Base-by-base conservation (phyloP, 768 basidiomycete genomes). In the Nidularia pulvinata region DNA sequence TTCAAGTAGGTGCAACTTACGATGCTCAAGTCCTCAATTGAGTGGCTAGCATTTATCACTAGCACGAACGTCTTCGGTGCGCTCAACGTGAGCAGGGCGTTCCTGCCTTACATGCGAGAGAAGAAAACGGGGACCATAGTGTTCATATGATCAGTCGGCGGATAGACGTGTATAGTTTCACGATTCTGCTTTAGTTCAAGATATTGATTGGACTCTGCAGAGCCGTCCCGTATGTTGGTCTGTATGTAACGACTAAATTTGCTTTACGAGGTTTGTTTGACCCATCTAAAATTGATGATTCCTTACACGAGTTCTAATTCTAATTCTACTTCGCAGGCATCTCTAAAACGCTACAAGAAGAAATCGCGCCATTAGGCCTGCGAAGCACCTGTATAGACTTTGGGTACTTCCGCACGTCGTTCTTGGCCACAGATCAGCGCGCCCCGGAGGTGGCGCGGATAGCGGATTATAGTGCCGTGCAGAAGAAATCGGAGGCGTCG, bases 71-170 rank as follows among this genome's bases (percentile, higher is more conserved):
- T 80, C 1, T 77, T 80, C 59, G 78, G 77, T 5, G 71, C 66
- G 0, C 54, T 78, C 5, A 76, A 78, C 53, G 71, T 79, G n/a
- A 60, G 70, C 6, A 63, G 76, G 16, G 79, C 79, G 0, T 73
- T 80, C 61, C 67, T 81, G 6, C 78, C 80, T 1, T 74, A 75
- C 60, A 74, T 82, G 75, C 67, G 80, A 9, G 66, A 69, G 51
- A 65, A 69, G 22, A 71, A 67, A 54, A 60, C 67, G 0, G 80
- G 80, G 2, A 77, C 74, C 0, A 60, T 82, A 7, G 60, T 79
- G 5, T 77, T 70, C 64, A 58, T 78, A 2, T 76, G 78, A 0
- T 82, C 80, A 9, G n/a, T 73, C 16, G 64, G 61, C 2, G 71
- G 68, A 33, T 73, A 79, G 80, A 59, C 53, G 73, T 72, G 49